Evolutionary conservation across 129 eudicot species (phyloP).

Genomic region (Pittosporum tobira): DNA sequence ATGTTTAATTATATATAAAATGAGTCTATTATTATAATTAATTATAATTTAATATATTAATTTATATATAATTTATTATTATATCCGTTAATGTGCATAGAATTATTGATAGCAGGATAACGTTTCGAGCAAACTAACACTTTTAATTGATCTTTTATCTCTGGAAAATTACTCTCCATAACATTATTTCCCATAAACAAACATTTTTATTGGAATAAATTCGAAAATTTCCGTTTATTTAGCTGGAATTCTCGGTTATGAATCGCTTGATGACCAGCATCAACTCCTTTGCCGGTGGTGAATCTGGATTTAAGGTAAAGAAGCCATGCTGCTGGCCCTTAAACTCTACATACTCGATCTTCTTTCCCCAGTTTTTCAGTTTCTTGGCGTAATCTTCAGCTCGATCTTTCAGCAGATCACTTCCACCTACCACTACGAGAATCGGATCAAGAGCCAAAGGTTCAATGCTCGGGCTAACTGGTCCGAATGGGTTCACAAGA

Average conservation of each 20-base stretch:
- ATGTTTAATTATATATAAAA: too few relatives aligned
- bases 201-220: too few relatives aligned
- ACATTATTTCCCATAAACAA: too few relatives aligned
- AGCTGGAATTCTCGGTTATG: slow-evolving; percentile 27
- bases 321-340: slow-evolving; percentile 83
- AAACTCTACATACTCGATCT: slow-evolving; percentile 52
- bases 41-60: too few relatives aligned
- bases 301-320: slow-evolving; percentile 43
- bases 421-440: slow-evolving; percentile 48
- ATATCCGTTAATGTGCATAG: too few relatives aligned
- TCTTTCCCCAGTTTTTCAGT: slow-evolving; percentile 45
- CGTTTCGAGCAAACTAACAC: too few relatives aligned
- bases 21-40: too few relatives aligned
- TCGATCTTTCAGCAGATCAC: slow-evolving; percentile 53
- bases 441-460: slow-evolving; percentile 43
- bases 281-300: slow-evolving; percentile 37
- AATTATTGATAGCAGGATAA: too few relatives aligned
- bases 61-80: too few relatives aligned
- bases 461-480: slow-evolving; percentile 46
- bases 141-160: too few relatives aligned
- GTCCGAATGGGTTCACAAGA: slow-evolving; percentile 65
- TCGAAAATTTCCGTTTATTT: too few relatives aligned
- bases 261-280: slow-evolving; percentile 45
- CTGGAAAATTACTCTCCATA: too few relatives aligned
- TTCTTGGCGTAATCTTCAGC: slow-evolving; percentile 43